These are phyloP conservation scores for Carex kokanica DNA, from an alignment of 176 grass and related monocot species.

Conservation along the genomic window DNA sequence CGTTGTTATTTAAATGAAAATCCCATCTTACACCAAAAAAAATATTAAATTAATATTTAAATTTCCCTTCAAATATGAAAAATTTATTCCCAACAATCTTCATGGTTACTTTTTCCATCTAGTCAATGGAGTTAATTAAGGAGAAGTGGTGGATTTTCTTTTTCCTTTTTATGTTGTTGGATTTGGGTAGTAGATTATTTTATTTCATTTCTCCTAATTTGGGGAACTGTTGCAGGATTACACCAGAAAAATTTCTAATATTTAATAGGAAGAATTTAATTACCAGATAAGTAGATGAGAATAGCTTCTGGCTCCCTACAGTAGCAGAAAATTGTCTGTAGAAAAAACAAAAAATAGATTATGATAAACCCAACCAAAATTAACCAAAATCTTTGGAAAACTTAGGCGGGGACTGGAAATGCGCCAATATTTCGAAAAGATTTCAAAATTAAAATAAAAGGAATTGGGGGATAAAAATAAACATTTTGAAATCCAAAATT, in stretches of 20 bases:
- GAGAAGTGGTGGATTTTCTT: not conserved
- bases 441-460: too few relatives aligned
- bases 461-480: too few relatives aligned
- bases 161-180: not conserved
- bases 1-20: not conserved
- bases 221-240: not conserved
- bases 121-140: not conserved
- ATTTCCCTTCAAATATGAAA: not conserved
- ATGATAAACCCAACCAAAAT: not conserved
- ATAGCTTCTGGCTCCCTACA: slow-evolving; percentile 39
- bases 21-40: not conserved
- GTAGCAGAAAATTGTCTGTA: slow-evolving; percentile 49
- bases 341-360: slow-evolving; percentile 16
- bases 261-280: slow-evolving; percentile 6
- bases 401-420: too few relatives aligned
- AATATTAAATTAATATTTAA: not conserved
- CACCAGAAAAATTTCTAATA: not conserved
- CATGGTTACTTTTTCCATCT: not conserved
- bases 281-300: slow-evolving; percentile 33
- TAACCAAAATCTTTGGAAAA: not conserved
- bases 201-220: not conserved
- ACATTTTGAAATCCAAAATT: too few relatives aligned
- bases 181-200: not conserved
- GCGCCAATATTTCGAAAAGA: too few relatives aligned
- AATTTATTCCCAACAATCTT: not conserved